Evolutionary conservation across 2,329 filamentous ascomycete genomes (phyloP).

Genomic region (Neonectria neomacrospora): DNA sequence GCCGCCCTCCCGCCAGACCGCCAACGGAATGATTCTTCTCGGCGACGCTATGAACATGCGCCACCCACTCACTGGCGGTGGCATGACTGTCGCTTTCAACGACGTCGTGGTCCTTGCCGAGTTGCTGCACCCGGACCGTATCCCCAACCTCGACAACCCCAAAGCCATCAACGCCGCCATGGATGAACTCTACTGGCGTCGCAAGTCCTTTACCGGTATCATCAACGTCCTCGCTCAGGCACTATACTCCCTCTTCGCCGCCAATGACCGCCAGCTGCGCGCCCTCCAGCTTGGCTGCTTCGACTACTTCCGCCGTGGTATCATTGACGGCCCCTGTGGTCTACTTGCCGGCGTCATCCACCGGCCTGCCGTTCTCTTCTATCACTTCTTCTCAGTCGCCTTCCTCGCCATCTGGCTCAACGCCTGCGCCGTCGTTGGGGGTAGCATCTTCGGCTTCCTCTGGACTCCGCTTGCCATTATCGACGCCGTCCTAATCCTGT

Average conservation of each 20-base stretch:
- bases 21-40: conserved; percentile 77
- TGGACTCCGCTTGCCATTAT: conserved; percentile 69
- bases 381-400: conserved; percentile 95
- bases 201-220: conserved; percentile 84
- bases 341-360: conserved; percentile 85
- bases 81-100: conserved; percentile 98
- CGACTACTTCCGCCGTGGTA: conserved; percentile 83
- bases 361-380: conserved; percentile 80
- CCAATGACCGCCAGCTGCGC: conserved; percentile 79
- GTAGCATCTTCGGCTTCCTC: conserved; percentile 53
- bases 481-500: conserved; percentile 76
- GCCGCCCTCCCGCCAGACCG: conserved; percentile 72
- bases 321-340: conserved; percentile 81
- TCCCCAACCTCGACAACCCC: conserved; percentile 77
- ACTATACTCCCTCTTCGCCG: conserved; percentile 90
- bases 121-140: conserved; percentile 74
- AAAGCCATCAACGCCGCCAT: conserved; percentile 75
- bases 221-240: conserved; percentile 99
- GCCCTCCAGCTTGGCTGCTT: conserved; percentile 92
- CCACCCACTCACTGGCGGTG: conserved; percentile 95
- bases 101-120: conserved; percentile 84
- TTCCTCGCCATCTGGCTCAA: conserved; percentile 84
- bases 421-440: conserved; percentile 52
- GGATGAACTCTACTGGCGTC: conserved; percentile 82
- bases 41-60: conserved; percentile 99